Evolutionary conservation across 352 stramenopile genomes (phyloP), one percentile per base, ranked within the genome.

Genomic region (Globisporangium nodosum): DNA sequence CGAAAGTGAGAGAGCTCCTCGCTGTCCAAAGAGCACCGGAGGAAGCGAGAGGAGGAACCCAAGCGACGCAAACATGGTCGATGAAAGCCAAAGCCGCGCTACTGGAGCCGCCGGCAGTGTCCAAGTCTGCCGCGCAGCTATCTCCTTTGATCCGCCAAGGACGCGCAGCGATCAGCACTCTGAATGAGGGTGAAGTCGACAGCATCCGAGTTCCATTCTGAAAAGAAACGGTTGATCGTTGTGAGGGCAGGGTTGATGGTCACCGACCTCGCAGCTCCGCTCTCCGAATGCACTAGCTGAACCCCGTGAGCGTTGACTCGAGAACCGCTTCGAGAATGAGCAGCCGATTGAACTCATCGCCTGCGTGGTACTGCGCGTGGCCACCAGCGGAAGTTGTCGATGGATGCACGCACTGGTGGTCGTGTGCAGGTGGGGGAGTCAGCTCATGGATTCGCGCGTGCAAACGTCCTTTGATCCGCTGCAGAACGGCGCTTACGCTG

Each of bases 311-410:
- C 27, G 74, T 78, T 20, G 73, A 78, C 20, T 54, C 52, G 24
- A 86, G 57, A 31, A 70, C 68, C 46, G 71, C 76, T 64, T 86
- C 69, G 37, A 86, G 54, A 24, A 86, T 69, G 49, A 80, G 66
- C n/a, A 84, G 54, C 31, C 77, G 73, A 13, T 61, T 65, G 40
- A 55, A 58, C 35, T 69, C 53, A 50, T 54, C 60, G 33, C 2
- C 16, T 20, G 51, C 33, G 21, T 47, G 35, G 49, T 60, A 47
- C 18, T 61, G 55, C 7, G 37, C 21, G 20, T 50, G 43, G 3
- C 46, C 58, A 5, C 37, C 40, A 13, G 21, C 3, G 37, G 20
- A 35, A n/a, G 13, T 16, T 9, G 20, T 21, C 50, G 33, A 33
- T 0, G n/a, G 13, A n/a, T 60, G 48, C 0, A 40, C 7, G 37